These are phyloP conservation scores for Trichosporon ovoides DNA, from an alignment of 1,284 basidiomycete genomes.

Conservation along the genomic window DNA sequence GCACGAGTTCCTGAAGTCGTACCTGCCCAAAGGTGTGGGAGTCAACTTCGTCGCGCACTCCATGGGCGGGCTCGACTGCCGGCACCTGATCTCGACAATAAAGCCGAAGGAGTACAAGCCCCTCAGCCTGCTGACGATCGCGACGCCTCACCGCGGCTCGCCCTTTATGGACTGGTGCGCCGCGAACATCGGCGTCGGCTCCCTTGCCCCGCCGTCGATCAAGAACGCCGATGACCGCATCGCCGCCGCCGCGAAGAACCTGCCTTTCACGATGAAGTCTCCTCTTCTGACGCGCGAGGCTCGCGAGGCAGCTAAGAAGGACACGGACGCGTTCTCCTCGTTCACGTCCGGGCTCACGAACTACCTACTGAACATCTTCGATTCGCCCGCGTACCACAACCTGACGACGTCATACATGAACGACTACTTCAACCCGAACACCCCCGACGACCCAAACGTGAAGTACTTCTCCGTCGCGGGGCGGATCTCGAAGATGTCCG, in stretches of 20 bases:
- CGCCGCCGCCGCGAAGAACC: constrained; percentile 22
- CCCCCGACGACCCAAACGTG: constrained; percentile 75
- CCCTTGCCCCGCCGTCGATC: constrained; percentile 36
- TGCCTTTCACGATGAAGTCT: constrained; percentile 52
- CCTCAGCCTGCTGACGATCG: constrained; percentile 80
- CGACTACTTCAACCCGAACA: constrained; percentile 82
- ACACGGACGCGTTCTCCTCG: constrained; percentile 24
- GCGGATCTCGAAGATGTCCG: constrained; percentile 60
- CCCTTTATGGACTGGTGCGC: constrained; percentile 99
- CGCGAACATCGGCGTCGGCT: constrained; percentile 82
- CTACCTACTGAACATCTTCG: constrained; percentile 80
- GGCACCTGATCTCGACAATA: constrained; percentile 82
- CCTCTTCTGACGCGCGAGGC: constrained; percentile 48
- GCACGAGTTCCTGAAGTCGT: constrained; percentile 65
- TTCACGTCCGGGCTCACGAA: constrained; percentile 59
- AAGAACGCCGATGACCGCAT: constrained; percentile 12
- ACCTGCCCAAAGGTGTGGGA: constrained; percentile 60
- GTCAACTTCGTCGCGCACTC: constrained; percentile 94
- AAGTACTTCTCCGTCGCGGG: constrained; percentile 90
- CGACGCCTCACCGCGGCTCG: constrained; percentile 90
- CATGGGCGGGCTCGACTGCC: constrained; percentile 92
- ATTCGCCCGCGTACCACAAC: constrained; percentile 96
- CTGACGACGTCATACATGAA: constrained; percentile 81
- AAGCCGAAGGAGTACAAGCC: constrained; percentile 78
- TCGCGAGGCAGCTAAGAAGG: constrained; percentile 16